These are phyloP conservation scores for Thelephora terrestris DNA, from an alignment of 1,284 basidiomycete genomes.

Conservation along the genomic window DNA sequence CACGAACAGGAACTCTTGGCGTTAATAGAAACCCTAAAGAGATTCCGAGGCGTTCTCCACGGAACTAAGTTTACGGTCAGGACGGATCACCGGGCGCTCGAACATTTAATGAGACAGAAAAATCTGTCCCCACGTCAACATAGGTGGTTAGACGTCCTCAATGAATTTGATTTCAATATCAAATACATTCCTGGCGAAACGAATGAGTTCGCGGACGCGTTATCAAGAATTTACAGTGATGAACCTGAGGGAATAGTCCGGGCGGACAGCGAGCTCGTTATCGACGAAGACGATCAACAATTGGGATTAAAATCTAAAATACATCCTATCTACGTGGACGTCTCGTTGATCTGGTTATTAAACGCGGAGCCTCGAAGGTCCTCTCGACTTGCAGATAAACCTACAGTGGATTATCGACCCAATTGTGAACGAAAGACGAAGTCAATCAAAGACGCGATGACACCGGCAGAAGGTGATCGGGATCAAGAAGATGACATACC, in stretches of 20 bases:
- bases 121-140: slow-evolving; percentile 16
- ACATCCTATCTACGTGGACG: slow-evolving; percentile 3
- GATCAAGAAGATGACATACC: too few species aligned
- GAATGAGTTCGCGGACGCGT: too few species aligned
- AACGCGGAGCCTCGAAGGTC: background rate
- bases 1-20: slow-evolving; percentile 22
- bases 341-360: background rate
- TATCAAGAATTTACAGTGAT: slow-evolving; percentile 20
- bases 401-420: too few species aligned
- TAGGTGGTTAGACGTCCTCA: slow-evolving; percentile 15
- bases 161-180: slow-evolving; percentile 17
- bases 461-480: too few species aligned
- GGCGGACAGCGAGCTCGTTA: slow-evolving; percentile 17
- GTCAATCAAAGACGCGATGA: too few species aligned
- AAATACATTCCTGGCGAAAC: too few species aligned
- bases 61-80: too few species aligned
- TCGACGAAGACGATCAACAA: too few species aligned
- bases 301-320: too few species aligned
- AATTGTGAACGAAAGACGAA: too few species aligned
- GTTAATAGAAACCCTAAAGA: slow-evolving; percentile 19
- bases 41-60: slow-evolving; percentile 16
- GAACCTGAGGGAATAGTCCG: slow-evolving; percentile 18
- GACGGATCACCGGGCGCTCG: slow-evolving; percentile 17
- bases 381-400: too few species aligned
- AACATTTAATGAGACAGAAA: too few species aligned